A percentile compares a stretch with the other conserved stretches of the same genome.
Conservation (phyloP, 2,329 filamentous ascomycete species). For the Rhinocladiella similis region DNA sequence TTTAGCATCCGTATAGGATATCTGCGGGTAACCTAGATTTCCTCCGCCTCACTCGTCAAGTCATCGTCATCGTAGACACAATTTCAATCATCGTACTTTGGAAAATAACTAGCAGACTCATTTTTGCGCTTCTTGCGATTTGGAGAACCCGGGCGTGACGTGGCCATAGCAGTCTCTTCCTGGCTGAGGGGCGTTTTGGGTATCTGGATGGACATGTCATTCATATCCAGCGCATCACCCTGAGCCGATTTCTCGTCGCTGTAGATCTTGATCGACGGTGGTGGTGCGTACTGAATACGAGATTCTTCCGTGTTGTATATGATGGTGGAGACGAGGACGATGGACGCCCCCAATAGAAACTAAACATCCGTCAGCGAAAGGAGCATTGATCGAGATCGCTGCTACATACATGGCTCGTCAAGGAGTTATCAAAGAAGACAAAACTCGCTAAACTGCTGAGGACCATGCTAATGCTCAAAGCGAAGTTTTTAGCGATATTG, state of each 20-base stretch:
- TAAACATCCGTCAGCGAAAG: slow-evolving; percentile 39
- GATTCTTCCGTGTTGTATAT: slow-evolving; percentile 69
- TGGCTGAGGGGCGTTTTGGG: slow-evolving; percentile 49
- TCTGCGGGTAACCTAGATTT: slow-evolving; percentile 16
- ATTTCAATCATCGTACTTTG: slow-evolving; percentile 34
- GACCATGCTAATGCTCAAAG: slow-evolving; percentile 87
- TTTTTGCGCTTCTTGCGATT: slow-evolving; percentile 36
- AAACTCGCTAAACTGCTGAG: slow-evolving; percentile 83
- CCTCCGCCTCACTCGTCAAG: slow-evolving; percentile 25
- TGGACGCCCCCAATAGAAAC: slow-evolving; percentile 77
- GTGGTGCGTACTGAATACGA: slow-evolving; percentile 52
- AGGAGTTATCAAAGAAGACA: slow-evolving; percentile 77
- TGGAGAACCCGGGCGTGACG: slow-evolving; percentile 53
- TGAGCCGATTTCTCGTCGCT: slow-evolving; percentile 74
- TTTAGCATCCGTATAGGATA: neutral
- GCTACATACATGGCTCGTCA: slow-evolving; percentile 68
- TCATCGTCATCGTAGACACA: slow-evolving; percentile 17
- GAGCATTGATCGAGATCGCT: neutral
- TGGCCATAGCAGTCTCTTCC: slow-evolving; percentile 49
- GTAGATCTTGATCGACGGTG: slow-evolving; percentile 57
- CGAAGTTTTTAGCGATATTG: slow-evolving; percentile 92
- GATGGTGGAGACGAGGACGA: slow-evolving; percentile 81
- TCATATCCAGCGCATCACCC: slow-evolving; percentile 45
- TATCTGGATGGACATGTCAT: slow-evolving; percentile 49
- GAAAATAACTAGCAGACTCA: slow-evolving; percentile 40